Conservation (phyloP, 768 basidiomycete species). For the Kwoniella dejecticola region DNA sequence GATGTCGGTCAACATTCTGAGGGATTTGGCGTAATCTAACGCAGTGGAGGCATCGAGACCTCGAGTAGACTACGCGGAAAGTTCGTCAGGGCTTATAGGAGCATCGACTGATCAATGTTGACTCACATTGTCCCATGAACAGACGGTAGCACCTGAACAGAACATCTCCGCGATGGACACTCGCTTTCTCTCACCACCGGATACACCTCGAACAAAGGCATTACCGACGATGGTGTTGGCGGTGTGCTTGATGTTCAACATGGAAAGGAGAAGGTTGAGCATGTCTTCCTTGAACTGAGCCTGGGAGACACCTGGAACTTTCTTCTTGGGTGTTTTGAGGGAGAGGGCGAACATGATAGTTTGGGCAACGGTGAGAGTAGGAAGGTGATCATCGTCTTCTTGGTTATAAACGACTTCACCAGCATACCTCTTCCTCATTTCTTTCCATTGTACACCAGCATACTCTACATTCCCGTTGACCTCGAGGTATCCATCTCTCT, state of each 20-base stretch:
- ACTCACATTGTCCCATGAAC: constrained; percentile 65
- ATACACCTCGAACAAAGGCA: constrained; percentile 58
- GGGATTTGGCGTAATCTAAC: constrained; percentile 75
- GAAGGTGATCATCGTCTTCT: constrained; percentile 84
- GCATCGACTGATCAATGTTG: constrained; percentile 44
- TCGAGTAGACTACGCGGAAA: constrained; percentile 25
- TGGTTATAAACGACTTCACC: constrained; percentile 61
- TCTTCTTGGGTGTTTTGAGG: constrained; percentile 67
- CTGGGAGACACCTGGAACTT: constrained; percentile 61
- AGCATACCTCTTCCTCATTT: constrained; percentile 66
- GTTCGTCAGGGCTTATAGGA: neutral
- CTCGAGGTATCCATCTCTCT: constrained; percentile 66
- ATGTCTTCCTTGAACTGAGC: constrained; percentile 58
- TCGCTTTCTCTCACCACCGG: constrained; percentile 60
- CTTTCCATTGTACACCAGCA: constrained; percentile 69
- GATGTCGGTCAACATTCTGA: constrained; percentile 77
- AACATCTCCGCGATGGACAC: constrained; percentile 59
- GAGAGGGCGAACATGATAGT: constrained; percentile 63
- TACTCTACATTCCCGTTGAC: constrained; percentile 74
- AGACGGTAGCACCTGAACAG: constrained; percentile 52
- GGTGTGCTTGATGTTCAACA: constrained; percentile 62
- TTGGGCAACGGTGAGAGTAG: constrained; percentile 64
- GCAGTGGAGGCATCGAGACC: constrained; percentile 72
- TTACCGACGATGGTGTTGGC: constrained; percentile 57
- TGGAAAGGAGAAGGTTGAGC: constrained; percentile 58